Evolutionary conservation across 2,329 filamentous ascomycete species (phyloP).

Genomic region (Pyrenophora graminea): DNA sequence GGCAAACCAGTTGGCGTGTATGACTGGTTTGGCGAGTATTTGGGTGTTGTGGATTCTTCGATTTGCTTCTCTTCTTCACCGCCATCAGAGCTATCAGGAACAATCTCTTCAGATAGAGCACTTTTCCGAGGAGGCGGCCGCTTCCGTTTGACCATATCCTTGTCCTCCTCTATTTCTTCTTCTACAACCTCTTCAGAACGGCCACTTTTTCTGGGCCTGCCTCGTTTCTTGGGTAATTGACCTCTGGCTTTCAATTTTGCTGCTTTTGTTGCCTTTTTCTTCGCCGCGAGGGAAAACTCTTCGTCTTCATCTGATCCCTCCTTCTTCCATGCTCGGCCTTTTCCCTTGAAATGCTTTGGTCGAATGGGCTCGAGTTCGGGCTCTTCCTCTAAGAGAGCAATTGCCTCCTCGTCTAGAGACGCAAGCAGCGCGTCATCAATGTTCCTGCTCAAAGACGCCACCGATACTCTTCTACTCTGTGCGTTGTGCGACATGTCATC

Average conservation of each 20-base stretch:
- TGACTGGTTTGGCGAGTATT: slow-evolving; percentile 1
- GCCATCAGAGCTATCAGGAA: slow-evolving; percentile 20
- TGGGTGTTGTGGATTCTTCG: slow-evolving; percentile 2
- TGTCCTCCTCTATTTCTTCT: slow-evolving; percentile 18
- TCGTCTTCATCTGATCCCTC: slow-evolving; percentile 39
- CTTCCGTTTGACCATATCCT: slow-evolving; percentile 15
- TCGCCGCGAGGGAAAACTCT: slow-evolving; percentile 29
- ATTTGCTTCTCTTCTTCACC: slow-evolving; percentile 1
- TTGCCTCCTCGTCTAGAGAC: slow-evolving; percentile 18
- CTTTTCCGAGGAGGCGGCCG: slow-evolving; percentile 23
- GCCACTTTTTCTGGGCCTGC: slow-evolving; percentile 27
- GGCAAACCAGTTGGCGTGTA: slow-evolving; percentile 7
- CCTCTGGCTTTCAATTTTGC: slow-evolving; percentile 20
- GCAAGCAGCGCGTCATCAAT: slow-evolving; percentile 13
- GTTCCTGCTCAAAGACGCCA: slow-evolving; percentile 16
- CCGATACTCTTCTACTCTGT: slow-evolving; percentile 19
- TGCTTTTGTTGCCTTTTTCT: slow-evolving; percentile 26
- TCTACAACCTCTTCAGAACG: slow-evolving; percentile 23
- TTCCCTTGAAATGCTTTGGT: slow-evolving; percentile 40
- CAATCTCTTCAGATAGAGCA: slow-evolving; percentile 23
- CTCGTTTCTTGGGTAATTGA: slow-evolving; percentile 21
- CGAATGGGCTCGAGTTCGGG: slow-evolving; percentile 9
- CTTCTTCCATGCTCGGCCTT: slow-evolving; percentile 41
- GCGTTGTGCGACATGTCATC: slow-evolving; percentile 6
- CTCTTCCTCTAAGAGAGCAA: slow-evolving; percentile 21